These are phyloP conservation scores for Iberis amara DNA, from an alignment of 441 rosid genomes.

Conservation along the genomic window DNA sequence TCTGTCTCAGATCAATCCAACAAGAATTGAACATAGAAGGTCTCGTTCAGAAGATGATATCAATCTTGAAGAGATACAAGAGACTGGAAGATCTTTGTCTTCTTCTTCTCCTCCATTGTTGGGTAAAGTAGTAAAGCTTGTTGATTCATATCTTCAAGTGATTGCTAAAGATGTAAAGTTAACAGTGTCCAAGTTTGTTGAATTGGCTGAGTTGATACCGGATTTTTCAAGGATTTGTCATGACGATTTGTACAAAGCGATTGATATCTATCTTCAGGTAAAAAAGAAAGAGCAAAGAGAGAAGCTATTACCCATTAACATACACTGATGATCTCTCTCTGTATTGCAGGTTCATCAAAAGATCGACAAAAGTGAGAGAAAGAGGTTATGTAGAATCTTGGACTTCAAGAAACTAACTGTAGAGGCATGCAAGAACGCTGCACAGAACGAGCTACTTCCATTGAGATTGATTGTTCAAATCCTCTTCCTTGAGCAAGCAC, in stretches of 20 bases:
- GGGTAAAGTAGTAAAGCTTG: slow-evolving; percentile 57
- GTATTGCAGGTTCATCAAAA: slow-evolving; percentile 47
- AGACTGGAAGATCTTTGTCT: slow-evolving; percentile 57
- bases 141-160: slow-evolving; percentile 61
- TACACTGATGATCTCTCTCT: background rate
- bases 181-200: slow-evolving; percentile 49
- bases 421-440: slow-evolving; percentile 69
- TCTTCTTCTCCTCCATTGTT: slow-evolving; percentile 56
- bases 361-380: slow-evolving; percentile 58
- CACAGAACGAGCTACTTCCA: slow-evolving; percentile 63
- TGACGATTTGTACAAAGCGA: slow-evolving; percentile 60
- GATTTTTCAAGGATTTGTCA: slow-evolving; percentile 51
- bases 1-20: slow-evolving; percentile 45
- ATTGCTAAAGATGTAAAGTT: slow-evolving; percentile 50
- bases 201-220: slow-evolving; percentile 47
- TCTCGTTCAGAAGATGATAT: slow-evolving; percentile 84
- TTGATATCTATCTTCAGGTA: slow-evolving; percentile 68
- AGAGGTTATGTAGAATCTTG: slow-evolving; percentile 51
- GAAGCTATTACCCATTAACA: background rate
- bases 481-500: slow-evolving; percentile 64
- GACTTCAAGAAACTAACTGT: slow-evolving; percentile 64
- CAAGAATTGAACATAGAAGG: slow-evolving; percentile 68
- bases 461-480: slow-evolving; percentile 67
- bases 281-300: background rate
- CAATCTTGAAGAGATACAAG: slow-evolving; percentile 62